A percentile compares a stretch with the other conserved stretches of the same genome.
phyloP scores from a whole-genome alignment of 2,329 filamentous ascomycete genomes.

The Sclerotinia sclerotiorum region DNA sequence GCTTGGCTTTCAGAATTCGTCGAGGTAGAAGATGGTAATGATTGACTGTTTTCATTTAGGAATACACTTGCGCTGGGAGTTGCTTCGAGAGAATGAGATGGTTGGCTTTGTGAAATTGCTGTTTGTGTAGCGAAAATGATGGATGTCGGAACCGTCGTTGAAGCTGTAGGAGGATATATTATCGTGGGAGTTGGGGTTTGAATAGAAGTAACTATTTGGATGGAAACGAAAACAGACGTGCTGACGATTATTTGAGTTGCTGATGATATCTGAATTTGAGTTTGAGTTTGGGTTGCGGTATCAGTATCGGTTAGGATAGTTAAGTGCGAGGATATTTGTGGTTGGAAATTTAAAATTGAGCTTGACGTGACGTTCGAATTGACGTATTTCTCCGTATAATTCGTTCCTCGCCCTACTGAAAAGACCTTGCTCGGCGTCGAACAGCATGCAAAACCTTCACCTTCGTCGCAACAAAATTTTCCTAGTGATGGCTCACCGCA shows the following conservation, averaged over 20 bases:
- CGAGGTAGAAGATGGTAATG: background rate
- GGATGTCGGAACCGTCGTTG: background rate
- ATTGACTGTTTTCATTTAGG: conserved; percentile 2
- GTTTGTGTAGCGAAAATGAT: background rate
- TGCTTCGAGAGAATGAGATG: background rate
- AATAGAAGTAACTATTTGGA: conserved; percentile 7
- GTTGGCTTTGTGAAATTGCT: background rate
- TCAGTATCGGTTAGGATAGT: background rate
- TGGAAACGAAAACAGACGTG: background rate
- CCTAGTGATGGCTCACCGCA: conserved; percentile 26
- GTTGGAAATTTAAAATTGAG: background rate
- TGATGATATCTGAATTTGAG: background rate
- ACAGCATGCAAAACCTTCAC: conserved; percentile 26
- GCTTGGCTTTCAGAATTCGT: background rate
- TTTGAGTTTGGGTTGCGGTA: background rate
- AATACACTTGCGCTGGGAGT: background rate
- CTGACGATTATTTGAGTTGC: background rate
- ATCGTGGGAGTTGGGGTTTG: background rate
- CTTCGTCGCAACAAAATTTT: conserved; percentile 30
- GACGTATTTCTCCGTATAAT: background rate
- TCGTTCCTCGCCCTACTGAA: conserved; percentile 19
- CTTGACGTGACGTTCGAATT: background rate
- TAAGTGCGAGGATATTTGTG: background rate
- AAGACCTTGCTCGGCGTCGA: conserved; percentile 23
- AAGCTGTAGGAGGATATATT: background rate